Conservation (phyloP, 2,329 filamentous ascomycete genomes). For the Xylariaceae sp. region DNA sequence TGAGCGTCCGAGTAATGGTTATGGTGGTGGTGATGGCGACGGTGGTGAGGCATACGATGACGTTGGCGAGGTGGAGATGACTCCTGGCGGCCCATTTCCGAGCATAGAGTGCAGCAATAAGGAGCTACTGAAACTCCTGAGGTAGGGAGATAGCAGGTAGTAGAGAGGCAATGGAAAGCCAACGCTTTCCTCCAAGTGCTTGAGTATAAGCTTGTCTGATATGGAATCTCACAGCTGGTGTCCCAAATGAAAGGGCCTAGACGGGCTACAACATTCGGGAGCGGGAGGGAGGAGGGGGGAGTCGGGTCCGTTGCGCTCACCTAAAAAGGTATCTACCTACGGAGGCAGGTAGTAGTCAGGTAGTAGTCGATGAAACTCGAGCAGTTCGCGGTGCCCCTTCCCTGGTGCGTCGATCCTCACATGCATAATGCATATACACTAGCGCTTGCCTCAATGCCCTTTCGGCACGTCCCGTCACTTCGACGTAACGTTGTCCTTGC, state of each 20-base stretch:
- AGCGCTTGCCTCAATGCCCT: background rate
- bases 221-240: background rate
- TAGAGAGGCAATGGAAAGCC: conserved; percentile 6
- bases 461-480: conserved; percentile 7
- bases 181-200: background rate
- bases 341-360: background rate
- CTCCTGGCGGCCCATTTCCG: conserved; percentile 36
- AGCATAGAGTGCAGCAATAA: conserved; percentile 33
- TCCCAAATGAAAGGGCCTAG: too few relatives aligned
- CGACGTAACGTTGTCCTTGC: background rate
- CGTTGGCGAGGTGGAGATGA: conserved; percentile 31
- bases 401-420: conserved; percentile 17
- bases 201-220: conserved; percentile 1
- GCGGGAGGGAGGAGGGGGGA: too few relatives aligned
- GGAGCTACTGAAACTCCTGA: conserved; percentile 35
- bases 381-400: conserved; percentile 10
- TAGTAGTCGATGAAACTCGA: conserved; percentile 17
- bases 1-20: conserved; percentile 13
- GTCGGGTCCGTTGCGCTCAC: too few relatives aligned
- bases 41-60: conserved; percentile 34
- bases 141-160: conserved; percentile 15
- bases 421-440: background rate
- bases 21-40: conserved; percentile 21
- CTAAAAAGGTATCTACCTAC: background rate
- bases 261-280: background rate